These are phyloP conservation scores for Aspergillus sp. DNA, from an alignment of 2,329 filamentous ascomycete genomes.

Conservation along the genomic window DNA sequence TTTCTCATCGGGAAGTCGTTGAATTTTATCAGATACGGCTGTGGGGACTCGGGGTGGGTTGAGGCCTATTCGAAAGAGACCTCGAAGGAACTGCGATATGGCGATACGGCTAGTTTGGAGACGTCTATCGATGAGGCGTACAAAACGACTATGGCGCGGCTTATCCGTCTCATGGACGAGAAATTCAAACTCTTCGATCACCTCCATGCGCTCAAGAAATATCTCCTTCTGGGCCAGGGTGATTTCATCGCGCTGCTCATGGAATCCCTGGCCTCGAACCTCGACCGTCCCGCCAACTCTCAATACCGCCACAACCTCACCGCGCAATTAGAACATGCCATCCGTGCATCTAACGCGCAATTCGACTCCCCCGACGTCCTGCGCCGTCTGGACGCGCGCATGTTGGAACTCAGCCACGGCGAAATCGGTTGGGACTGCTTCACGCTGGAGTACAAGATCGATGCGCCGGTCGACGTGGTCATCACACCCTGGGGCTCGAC, in stretches of 20 bases:
- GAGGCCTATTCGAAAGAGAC: slow-evolving; percentile 89
- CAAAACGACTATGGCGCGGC: slow-evolving; percentile 91
- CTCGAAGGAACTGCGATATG: slow-evolving; percentile 84
- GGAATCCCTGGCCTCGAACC: slow-evolving; percentile 86
- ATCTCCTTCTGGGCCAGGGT: slow-evolving; percentile 86
- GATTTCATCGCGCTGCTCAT: slow-evolving; percentile 96
- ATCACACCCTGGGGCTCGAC: slow-evolving; percentile 92
- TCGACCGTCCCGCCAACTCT: slow-evolving; percentile 90
- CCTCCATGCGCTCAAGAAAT: slow-evolving; percentile 83
- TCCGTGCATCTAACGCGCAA: slow-evolving; percentile 93
- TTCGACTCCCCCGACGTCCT: slow-evolving; percentile 90
- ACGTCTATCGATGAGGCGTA: slow-evolving; percentile 94
- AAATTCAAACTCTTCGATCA: slow-evolving; percentile 96
- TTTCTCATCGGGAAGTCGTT: slow-evolving; percentile 96
- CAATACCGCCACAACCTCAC: slow-evolving; percentile 96
- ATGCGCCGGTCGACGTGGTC: slow-evolving; percentile 91
- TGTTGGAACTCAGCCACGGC: slow-evolving; percentile 91
- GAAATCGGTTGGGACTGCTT: slow-evolving; percentile 99
- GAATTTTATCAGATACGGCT: slow-evolving; percentile 96
- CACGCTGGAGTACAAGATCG: slow-evolving; percentile 96
- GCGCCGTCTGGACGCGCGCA: slow-evolving; percentile 85
- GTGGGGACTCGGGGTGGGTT: slow-evolving; percentile 88
- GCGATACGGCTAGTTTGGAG: slow-evolving; percentile 84
- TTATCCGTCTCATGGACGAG: slow-evolving; percentile 86
- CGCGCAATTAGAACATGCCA: slow-evolving; percentile 95